A percentile compares a stretch with the other conserved stretches of the same genome.
phyloP scores from a whole-genome alignment of 2,329 filamentous ascomycete species.

The Apiospora kogelbergensis region DNA sequence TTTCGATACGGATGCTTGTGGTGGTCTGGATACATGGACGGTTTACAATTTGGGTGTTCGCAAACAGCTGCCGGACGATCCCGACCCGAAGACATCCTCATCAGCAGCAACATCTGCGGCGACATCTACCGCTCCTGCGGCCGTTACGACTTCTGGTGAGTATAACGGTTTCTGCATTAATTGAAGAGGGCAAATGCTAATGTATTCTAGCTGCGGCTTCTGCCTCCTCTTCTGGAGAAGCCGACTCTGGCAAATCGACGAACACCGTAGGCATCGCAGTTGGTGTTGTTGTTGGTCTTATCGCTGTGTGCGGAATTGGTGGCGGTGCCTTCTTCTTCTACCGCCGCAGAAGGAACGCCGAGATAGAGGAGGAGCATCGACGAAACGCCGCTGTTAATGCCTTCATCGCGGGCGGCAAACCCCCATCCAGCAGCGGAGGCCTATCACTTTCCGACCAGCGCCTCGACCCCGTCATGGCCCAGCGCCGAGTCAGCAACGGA shows the following conservation, averaged over 20 bases:
- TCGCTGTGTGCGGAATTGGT: constrained; percentile 64
- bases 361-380: constrained; percentile 81
- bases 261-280: constrained; percentile 84
- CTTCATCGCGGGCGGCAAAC: constrained; percentile 67
- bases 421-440: constrained; percentile 61
- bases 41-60: constrained; percentile 52
- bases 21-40: constrained; percentile 45
- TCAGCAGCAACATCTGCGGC: constrained; percentile 26
- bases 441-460: constrained; percentile 78
- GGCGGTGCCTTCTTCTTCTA: constrained; percentile 74
- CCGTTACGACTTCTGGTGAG: background rate
- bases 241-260: constrained; percentile 33
- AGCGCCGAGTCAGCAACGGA: constrained; percentile 85
- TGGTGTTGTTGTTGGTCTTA: constrained; percentile 81
- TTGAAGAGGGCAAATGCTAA: no score
- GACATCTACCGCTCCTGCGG: constrained; percentile 23
- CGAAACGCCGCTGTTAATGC: constrained; percentile 77
- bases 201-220: constrained; percentile 14
- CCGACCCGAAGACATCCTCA: constrained; percentile 17
- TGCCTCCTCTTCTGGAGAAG: constrained; percentile 29
- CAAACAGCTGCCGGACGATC: constrained; percentile 36
- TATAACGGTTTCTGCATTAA: background rate
- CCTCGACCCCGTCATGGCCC: constrained; percentile 82
- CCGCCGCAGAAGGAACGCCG: constrained; percentile 71
- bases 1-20: constrained; percentile 62